These are phyloP conservation scores for Aspergillus versicolor DNA, from an alignment of 2,329 filamentous ascomycete species.

Conservation along the genomic window DNA sequence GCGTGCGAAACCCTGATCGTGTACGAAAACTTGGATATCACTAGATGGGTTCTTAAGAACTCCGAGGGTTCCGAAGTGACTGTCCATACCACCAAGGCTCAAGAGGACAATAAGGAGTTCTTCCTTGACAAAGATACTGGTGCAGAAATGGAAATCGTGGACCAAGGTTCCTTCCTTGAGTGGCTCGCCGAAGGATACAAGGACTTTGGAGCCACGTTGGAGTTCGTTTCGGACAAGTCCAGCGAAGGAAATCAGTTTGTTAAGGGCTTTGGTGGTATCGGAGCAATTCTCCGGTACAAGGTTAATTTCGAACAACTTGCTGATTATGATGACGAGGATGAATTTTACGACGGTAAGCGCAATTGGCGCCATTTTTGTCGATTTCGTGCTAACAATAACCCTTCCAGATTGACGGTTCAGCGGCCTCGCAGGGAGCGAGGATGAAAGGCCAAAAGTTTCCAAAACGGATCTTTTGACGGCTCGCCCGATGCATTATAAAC, in stretches of 20 bases:
- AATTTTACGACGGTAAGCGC: constrained; percentile 74
- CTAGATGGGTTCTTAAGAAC: constrained; percentile 84
- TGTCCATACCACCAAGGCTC: constrained; percentile 82
- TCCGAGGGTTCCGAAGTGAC: constrained; percentile 70
- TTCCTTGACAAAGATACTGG: constrained; percentile 97
- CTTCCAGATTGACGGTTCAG: constrained; percentile 79
- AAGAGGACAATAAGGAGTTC: constrained; percentile 75
- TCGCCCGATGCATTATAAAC: constrained; percentile 44
- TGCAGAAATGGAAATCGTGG: constrained; percentile 92
- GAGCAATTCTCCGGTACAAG: constrained; percentile 96
- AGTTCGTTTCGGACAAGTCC: constrained; percentile 96
- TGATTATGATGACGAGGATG: constrained; percentile 86
- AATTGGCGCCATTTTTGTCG: neutral
- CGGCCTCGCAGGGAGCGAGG: constrained; percentile 86
- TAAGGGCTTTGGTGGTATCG: constrained; percentile 98
- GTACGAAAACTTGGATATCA: constrained; percentile 95
- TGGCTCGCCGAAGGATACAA: constrained; percentile 99
- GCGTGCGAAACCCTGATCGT: constrained; percentile 94
- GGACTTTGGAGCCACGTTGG: constrained; percentile 90
- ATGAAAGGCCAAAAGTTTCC: constrained; percentile 64
- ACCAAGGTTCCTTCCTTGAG: constrained; percentile 92
- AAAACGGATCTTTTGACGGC: constrained; percentile 55
- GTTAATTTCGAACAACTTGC: constrained; percentile 99
- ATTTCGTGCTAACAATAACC: constrained; percentile 5
- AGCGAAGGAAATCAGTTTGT: constrained; percentile 99